A percentile compares a stretch with the other conserved stretches of the same genome.
These are phyloP conservation scores for Paecilomyces dactylethromorphus DNA, from an alignment of 2,329 filamentous ascomycete species.

Conservation along the genomic window DNA sequence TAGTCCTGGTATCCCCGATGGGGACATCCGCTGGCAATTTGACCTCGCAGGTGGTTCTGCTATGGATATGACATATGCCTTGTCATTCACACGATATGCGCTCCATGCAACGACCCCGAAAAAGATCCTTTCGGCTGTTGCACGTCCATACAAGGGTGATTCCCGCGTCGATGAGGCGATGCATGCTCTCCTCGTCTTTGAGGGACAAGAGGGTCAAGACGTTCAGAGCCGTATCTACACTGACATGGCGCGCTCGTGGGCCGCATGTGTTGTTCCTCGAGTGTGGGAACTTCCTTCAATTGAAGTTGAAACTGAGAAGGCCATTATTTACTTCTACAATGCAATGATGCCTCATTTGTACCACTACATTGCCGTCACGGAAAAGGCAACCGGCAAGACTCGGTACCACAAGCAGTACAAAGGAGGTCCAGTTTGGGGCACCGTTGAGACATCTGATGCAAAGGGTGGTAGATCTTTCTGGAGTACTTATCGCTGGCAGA, in stretches of 20 bases:
- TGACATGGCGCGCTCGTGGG: slow-evolving; percentile 19
- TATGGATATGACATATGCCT: slow-evolving; percentile 35
- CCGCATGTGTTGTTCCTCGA: slow-evolving; percentile 17
- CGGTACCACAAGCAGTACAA: slow-evolving; percentile 17
- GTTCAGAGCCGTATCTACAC: slow-evolving; percentile 24
- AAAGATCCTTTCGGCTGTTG: slow-evolving; percentile 24
- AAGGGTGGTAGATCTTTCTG: slow-evolving; percentile 32
- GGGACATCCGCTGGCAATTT: slow-evolving; percentile 36
- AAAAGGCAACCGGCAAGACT: slow-evolving; percentile 20
- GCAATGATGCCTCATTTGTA: slow-evolving; percentile 29
- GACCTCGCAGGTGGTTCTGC: slow-evolving; percentile 30
- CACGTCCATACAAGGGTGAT: slow-evolving; percentile 16
- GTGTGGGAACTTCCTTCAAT: slow-evolving; percentile 27
- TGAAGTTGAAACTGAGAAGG: slow-evolving; percentile 23
- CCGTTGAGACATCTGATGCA: slow-evolving; percentile 23
- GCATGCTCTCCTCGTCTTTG: slow-evolving; percentile 22
- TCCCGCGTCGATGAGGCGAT: slow-evolving; percentile 25
- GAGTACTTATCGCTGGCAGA: slow-evolving; percentile 41
- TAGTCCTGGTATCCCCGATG: slow-evolving; percentile 15
- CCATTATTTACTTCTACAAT: slow-evolving; percentile 25
- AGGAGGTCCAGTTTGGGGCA: slow-evolving; percentile 25
- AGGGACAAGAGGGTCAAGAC: slow-evolving; percentile 9
- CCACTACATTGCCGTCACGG: slow-evolving; percentile 23
- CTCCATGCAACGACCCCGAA: slow-evolving; percentile 18
- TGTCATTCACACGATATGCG: slow-evolving; percentile 27